Conservation (phyloP, 768 basidiomycete species). For the Gelatoporia subvermispora region DNA sequence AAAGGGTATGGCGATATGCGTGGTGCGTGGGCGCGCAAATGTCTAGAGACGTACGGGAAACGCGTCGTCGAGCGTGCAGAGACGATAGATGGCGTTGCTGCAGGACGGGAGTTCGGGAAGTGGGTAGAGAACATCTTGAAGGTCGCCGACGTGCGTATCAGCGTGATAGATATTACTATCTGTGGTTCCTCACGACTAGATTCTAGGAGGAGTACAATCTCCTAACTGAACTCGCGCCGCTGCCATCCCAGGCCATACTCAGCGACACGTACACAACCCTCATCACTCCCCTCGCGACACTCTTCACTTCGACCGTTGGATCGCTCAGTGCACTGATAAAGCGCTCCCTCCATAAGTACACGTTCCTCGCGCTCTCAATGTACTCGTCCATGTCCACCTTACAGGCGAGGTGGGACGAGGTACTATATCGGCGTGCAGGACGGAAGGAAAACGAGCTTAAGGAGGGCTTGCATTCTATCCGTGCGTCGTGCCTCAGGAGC, state of each 20-base stretch:
- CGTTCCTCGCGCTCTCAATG: conserved; percentile 72
- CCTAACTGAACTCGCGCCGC: conserved; percentile 56
- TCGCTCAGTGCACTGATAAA: conserved; percentile 66
- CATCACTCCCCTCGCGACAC: conserved; percentile 55
- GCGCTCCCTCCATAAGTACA: conserved; percentile 70
- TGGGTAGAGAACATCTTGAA: conserved; percentile 65
- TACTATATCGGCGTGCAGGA: conserved; percentile 46
- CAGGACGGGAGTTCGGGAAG: conserved; percentile 66
- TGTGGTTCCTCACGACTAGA: too few relatives aligned
- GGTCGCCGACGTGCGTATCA: conserved; percentile 55
- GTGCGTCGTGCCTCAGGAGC: conserved; percentile 69
- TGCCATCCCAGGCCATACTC: conserved; percentile 46
- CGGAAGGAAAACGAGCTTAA: conserved; percentile 59
- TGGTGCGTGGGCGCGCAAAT: conserved; percentile 71
- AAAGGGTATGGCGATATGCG: conserved; percentile 85
- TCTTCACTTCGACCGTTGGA: conserved; percentile 62
- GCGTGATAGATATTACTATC: background rate
- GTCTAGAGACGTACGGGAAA: conserved; percentile 67
- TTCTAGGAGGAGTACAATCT: conserved; percentile 71
- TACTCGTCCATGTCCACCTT: conserved; percentile 54
- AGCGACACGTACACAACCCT: conserved; percentile 58
- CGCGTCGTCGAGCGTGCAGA: conserved; percentile 68
- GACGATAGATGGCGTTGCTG: conserved; percentile 55
- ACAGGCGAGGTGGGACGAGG: conserved; percentile 63
- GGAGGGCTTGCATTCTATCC: conserved; percentile 60